Evolutionary conservation across 306 rosid species (phyloP).

Genomic region (Dalbergia cochinchinensis): DNA sequence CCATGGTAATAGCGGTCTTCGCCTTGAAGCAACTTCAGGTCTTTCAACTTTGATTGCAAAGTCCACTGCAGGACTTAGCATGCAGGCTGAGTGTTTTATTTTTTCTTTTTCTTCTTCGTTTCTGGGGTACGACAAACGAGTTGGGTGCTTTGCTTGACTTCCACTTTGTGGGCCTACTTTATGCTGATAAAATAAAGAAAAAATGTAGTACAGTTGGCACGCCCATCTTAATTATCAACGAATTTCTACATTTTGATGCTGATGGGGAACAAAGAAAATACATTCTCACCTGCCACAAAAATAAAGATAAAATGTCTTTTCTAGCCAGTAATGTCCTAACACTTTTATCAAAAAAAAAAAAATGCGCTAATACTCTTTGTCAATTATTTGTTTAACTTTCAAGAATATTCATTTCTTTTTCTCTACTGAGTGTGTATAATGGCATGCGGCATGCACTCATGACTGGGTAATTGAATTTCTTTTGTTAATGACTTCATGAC

Average conservation of each 20-base stretch:
- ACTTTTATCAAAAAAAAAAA: too few relatives aligned
- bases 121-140: too few relatives aligned
- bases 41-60: not conserved
- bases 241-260: not conserved
- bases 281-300: not conserved
- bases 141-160: slow-evolving; percentile 17
- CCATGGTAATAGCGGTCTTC: slow-evolving; percentile 21
- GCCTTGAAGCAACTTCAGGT: slow-evolving; percentile 1
- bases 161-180: not conserved
- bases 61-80: not conserved
- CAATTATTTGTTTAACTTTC: too few relatives aligned
- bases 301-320: not conserved
- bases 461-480: not conserved
- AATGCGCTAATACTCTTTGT: too few relatives aligned
- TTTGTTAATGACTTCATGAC: not conserved
- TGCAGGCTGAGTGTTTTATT: not conserved
- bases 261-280: not conserved
- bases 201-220: too few relatives aligned
- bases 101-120: not conserved
- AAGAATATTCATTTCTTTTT: too few relatives aligned
- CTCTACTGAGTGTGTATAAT: too few relatives aligned
- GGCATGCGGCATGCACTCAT: not conserved
- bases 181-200: not conserved
- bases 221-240: not conserved
- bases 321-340: too few relatives aligned